Evolutionary conservation across 1,284 basidiomycete species (phyloP).

Genomic region (Abortiporus biennis): DNA sequence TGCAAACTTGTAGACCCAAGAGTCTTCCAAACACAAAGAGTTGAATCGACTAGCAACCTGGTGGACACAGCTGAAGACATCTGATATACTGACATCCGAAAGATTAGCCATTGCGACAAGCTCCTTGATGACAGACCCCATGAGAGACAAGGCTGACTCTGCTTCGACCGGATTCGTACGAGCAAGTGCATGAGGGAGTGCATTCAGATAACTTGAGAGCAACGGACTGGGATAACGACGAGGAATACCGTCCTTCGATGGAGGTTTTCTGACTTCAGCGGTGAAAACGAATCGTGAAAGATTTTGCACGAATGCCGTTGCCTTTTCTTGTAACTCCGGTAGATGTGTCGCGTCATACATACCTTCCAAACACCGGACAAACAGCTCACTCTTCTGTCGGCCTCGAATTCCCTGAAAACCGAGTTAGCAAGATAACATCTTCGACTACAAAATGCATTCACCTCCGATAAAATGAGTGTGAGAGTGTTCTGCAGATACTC

Average conservation of each 20-base stretch:
- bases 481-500: slow-evolving; percentile 74
- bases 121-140: slow-evolving; percentile 61
- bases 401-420: slow-evolving; percentile 57
- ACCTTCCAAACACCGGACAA: slow-evolving; percentile 68
- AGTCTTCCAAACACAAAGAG: slow-evolving; percentile 83
- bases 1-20: slow-evolving; percentile 84
- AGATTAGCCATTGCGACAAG: slow-evolving; percentile 52
- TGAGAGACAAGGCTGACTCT: slow-evolving; percentile 51
- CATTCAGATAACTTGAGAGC: slow-evolving; percentile 71
- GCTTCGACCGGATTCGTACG: slow-evolving; percentile 59
- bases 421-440: neutral
- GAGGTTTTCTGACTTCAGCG: slow-evolving; percentile 53
- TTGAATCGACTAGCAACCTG: slow-evolving; percentile 78
- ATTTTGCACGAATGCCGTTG: slow-evolving; percentile 62
- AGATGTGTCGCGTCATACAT: slow-evolving; percentile 76
- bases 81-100: slow-evolving; percentile 40
- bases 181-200: slow-evolving; percentile 66
- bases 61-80: slow-evolving; percentile 63
- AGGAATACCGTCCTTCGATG: slow-evolving; percentile 43
- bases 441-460: slow-evolving; percentile 28
- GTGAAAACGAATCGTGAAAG: slow-evolving; percentile 68
- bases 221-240: slow-evolving; percentile 58
- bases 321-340: slow-evolving; percentile 64
- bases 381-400: slow-evolving; percentile 73
- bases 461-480: slow-evolving; percentile 73